Base-by-base conservation (phyloP, 495 filamentous ascomycete genomes). In the Aspergillus wentii region DNA sequence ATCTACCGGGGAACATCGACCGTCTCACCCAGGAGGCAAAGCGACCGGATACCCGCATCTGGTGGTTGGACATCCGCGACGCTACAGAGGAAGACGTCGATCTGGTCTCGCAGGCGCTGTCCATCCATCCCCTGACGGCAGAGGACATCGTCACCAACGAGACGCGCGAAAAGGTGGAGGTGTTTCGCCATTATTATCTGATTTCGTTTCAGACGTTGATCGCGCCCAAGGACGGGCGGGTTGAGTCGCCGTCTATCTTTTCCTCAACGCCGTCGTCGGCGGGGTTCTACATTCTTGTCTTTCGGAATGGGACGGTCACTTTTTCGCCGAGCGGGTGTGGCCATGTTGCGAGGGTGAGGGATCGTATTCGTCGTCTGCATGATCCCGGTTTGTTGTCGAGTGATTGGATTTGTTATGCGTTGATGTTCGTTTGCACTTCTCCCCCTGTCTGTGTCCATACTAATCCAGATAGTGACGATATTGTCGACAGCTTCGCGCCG, bases 401-500 rank as follows among this genome's bases (percentile, higher is more conserved):
- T 47, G 91, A 96, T 57, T 97, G 91, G 91, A 87, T 97, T 51
- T 96, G 92, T 61, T 97, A 97, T 55, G 91, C 91, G 14, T 68
- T 97, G 52, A 94, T 97, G 85, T 88, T 71, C 67, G 80, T 63
- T 21, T 14, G 20, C 17, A 17, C 26, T 14, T 32, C 23, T 23
- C 28, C 65, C 40, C 3, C 11, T 9, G 8, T 17, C 27, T 22
- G 1, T 33, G 14, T 14, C 22, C 3, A 8, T 31, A 28, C 27
- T 16, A 30, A 37, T 17, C 18, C 1, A 30, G 11, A 9, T 46
- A 88, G 83, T 49, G 91, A 97, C 61, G 84, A 97, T 52, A 95
- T 97, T 45, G 86, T 95, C 51, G 92, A 97, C 65, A 81, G 74
- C 23, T 96, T 96, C 59, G 83, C 78, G 2, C 91, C 91, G 8